Percentiles rank a stretch among this genome's conserved stretches.
Evolutionary conservation across 495 filamentous ascomycete species (phyloP).

Genomic region (Xylaria flabelliformis): DNA sequence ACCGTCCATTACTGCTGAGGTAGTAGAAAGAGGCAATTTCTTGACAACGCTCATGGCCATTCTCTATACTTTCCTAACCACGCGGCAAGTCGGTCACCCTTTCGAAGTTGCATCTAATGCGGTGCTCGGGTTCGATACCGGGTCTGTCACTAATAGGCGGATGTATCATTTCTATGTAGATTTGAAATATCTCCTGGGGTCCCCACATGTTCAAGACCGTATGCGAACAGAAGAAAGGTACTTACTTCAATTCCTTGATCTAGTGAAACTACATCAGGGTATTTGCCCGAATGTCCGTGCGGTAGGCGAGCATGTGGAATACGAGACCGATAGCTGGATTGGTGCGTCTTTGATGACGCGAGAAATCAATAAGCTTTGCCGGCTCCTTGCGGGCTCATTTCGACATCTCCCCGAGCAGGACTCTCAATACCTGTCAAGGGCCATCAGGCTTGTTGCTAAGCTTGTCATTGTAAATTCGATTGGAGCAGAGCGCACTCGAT

Average conservation of each 20-base stretch:
- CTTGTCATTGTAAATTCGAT: constrained; percentile 82
- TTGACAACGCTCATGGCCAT: constrained; percentile 94
- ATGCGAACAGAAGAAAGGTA: constrained; percentile 85
- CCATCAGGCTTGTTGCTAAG: constrained; percentile 78
- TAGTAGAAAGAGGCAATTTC: constrained; percentile 95
- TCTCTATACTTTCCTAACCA: constrained; percentile 95
- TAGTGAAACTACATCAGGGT: constrained; percentile 94
- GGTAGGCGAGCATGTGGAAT: constrained; percentile 94
- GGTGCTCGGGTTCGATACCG: constrained; percentile 88
- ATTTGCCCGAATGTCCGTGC: constrained; percentile 94
- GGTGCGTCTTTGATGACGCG: constrained; percentile 91
- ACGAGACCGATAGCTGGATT: constrained; percentile 98
- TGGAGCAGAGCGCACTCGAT: constrained; percentile 86
- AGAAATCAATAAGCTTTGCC: constrained; percentile 90
- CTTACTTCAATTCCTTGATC: constrained; percentile 89
- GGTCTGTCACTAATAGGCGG: constrained; percentile 89
- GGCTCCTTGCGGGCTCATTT: constrained; percentile 89
- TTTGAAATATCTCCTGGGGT: constrained; percentile 85
- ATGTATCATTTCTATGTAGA: constrained; percentile 98
- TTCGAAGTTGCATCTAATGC: constrained; percentile 82
- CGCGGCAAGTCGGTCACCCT: constrained; percentile 91
- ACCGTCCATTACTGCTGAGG: constrained; percentile 92
- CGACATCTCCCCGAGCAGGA: constrained; percentile 66
- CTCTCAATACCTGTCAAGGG: constrained; percentile 66
- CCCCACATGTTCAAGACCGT: constrained; percentile 82